Evolutionary conservation across 371 early-diverging fungal genomes (phyloP), one percentile per base, ranked within the genome.

Genomic region (Nematocida ironsii): DNA sequence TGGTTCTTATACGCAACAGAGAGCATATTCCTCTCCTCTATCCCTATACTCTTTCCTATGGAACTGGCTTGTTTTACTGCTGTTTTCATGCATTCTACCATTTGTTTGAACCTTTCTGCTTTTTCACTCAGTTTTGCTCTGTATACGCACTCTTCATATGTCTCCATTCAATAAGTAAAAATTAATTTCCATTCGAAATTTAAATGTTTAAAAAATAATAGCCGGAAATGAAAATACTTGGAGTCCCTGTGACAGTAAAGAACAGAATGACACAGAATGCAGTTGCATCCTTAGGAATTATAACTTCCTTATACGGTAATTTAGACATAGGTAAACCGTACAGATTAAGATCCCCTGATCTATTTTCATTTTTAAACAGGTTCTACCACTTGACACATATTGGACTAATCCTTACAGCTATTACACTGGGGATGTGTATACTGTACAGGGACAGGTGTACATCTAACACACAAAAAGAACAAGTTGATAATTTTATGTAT

Each of bases 1-100:
- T 96, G 94, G 89, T 98, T 96, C 91, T 97, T 97, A 91, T 95
- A 98, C 72, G 97, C 98, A 78, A 98, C 95, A 42, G 95, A 95
- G 64, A 98, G 91, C 69, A 95, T 90, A 90, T 97, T 97, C 84
- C 97, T 93, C 88, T 95, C 95, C 89, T 95, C 94, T 82, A 95
- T 93, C 56, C 92, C 91, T 72, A 98, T 90, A 85, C 93, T 94
- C 5, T 89, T 88, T 54, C 90, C 89, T 45, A 89, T 84, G 86
- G 91, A 85, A 3, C 70, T 18, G 13, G 82, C 76, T 40, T 83
- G 23, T 69, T 83, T 94, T 87, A 72, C 75, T 81, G 71, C 71
- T 27, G 83, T 40, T 66, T 82, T 84, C 83, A 86, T 84, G 64
- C 84, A 68, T 20, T 62, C 80, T 52, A 72, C 89, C 91, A 89